phyloP scores from a whole-genome alignment of 1,139 yeast species.

The Hemisphaericaspora lyxosophila region DNA sequence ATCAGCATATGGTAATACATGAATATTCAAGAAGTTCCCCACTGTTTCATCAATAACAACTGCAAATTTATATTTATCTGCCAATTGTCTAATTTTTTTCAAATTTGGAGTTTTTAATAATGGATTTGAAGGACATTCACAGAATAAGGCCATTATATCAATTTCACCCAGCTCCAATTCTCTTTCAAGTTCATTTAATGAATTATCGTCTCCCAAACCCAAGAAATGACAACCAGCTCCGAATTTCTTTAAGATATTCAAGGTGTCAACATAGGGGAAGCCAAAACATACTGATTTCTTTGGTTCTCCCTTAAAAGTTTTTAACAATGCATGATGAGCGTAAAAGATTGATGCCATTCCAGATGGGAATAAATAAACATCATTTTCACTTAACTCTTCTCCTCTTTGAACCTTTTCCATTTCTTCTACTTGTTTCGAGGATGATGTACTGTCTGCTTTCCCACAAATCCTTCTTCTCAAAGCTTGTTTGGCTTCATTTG shows the following conservation, averaged over 20 bases:
- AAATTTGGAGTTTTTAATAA: conserved; percentile 81
- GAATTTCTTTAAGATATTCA: conserved; percentile 80
- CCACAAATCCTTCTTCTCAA: conserved; percentile 75
- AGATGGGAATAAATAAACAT: conserved; percentile 80
- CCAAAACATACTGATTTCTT: conserved; percentile 88
- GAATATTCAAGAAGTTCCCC: conserved; percentile 84
- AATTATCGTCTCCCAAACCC: conserved; percentile 78
- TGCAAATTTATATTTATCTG: conserved; percentile 69
- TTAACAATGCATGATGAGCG: conserved; percentile 69
- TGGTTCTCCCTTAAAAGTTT: conserved; percentile 23
- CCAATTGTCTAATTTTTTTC: conserved; percentile 57
- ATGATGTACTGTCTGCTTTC: conserved; percentile 55
- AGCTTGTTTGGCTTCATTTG: conserved; percentile 71
- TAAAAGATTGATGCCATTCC: conserved; percentile 93
- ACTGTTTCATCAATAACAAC: conserved; percentile 92
- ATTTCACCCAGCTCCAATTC: conserved; percentile 60
- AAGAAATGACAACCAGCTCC: conserved; percentile 85
- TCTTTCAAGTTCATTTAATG: conserved; percentile 64
- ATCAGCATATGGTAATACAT: conserved; percentile 80
- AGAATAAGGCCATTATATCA: conserved; percentile 67
- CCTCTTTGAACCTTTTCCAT: conserved; percentile 34
- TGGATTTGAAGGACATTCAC: conserved; percentile 96
- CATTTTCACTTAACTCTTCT: conserved; percentile 47
- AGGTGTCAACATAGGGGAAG: conserved; percentile 91
- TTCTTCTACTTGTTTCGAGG: conserved; percentile 32